Base-by-base conservation (phyloP, 257 asterid genomes). In the Nicotiana knightiana region DNA sequence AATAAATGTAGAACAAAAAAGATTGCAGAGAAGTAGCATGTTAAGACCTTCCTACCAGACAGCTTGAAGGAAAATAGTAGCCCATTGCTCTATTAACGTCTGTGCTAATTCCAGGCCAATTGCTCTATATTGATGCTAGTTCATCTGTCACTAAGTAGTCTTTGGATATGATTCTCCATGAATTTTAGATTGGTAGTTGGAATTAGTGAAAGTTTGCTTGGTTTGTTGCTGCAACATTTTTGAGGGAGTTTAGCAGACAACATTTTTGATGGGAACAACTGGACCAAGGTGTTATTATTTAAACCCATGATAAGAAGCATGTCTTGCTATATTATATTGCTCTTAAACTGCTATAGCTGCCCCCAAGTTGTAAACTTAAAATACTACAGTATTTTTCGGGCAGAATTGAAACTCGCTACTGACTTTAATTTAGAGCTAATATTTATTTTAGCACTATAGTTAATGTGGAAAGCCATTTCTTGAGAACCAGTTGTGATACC, bases 221-320 rank as follows among this genome's bases (percentile, higher is more conserved):
- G 76, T 73, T 65, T 63, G 83, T 82, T 84, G 88, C 53, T 17
- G 82, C 86, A 59, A 83, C 33, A 28, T 82, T 51, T 83, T 81
- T 81, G 81, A 62, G 88, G 82, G 77, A 80, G 87, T 84, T 84
- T 32, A 58, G 83, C 51, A 82, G 59, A 59, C 46, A 57, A 70
- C 81, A 85, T 84, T 88, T 81, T 68, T 83, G 90, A 87, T 92
- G 93, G 92, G 83, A 84, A 80, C 81, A 66, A 37, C 48, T 81
- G 58, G 76, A 76, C 81, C 81, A 79, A 82, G 88, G 76, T 75
- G 35, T 68, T 76, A 51, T 83, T 28, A 82, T 64, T 81, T 77
- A 73, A 43, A 9, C 51, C 63, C 54, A 79, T 76, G 84, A 65
- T 68, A 18, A 76, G 84, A 75, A 59, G 51, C 64, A 33, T 26